A percentile compares a stretch with the other conserved stretches of the same genome.
Conservation (phyloP, 75 land plant genomes). For the Gnetum montanum region DNA sequence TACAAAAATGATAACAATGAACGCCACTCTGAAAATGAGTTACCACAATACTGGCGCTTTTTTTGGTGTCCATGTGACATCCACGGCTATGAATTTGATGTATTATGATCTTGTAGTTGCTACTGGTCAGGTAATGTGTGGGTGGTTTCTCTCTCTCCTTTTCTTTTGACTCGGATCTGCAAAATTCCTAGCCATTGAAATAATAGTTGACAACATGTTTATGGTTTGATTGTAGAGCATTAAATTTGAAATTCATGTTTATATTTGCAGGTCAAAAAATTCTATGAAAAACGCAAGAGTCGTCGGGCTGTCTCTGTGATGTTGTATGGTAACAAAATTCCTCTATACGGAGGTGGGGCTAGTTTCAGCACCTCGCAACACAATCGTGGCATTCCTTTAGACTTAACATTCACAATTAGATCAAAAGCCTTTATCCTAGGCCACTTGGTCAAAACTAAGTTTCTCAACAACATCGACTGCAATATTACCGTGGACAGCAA, state of each 20-base stretch:
- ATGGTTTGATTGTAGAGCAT: neutral
- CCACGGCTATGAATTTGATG: conserved; percentile 43
- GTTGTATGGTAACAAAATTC: conserved; percentile 35
- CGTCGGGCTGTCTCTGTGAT: conserved; percentile 15
- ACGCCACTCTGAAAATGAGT: conserved; percentile 50
- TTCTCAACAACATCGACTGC: conserved; percentile 25
- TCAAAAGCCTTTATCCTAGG: conserved; percentile 47
- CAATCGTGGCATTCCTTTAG: conserved; percentile 18
- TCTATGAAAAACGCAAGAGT: conserved; percentile 43
- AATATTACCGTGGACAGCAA: conserved; percentile 13
- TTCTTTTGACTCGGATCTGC: neutral
- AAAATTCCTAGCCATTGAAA: neutral
- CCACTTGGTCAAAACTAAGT: conserved; percentile 44
- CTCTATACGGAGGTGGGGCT: conserved; percentile 60
- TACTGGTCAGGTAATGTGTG: conserved; percentile 51
- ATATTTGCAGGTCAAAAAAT: conserved; percentile 29
- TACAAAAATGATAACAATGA: conserved; percentile 61
- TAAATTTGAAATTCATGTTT: neutral
- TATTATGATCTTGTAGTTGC: conserved; percentile 60
- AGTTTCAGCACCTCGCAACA: conserved; percentile 7
- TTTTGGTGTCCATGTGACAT: conserved; percentile 74
- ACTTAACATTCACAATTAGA: conserved; percentile 27
- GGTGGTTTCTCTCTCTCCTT: neutral
- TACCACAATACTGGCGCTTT: conserved; percentile 63
- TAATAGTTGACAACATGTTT: neutral